Evolutionary conservation across 1,284 basidiomycete genomes (phyloP), one percentile per base, ranked within the genome.

Genomic region (Sphagnurus paluster): DNA sequence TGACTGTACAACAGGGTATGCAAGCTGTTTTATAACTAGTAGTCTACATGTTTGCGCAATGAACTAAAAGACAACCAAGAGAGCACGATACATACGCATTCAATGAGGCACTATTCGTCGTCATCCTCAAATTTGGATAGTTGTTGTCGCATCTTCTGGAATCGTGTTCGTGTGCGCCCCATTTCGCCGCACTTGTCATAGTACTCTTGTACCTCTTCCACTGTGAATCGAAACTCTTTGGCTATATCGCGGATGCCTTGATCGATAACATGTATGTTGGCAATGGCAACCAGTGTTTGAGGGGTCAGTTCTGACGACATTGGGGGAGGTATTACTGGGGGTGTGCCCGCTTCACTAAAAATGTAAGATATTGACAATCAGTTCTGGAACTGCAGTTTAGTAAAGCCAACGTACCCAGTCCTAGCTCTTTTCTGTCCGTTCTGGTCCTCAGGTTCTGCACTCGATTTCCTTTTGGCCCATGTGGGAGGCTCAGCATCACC

Each of bases 191-290:
- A 82, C 53, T 74, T 78, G 56, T 87, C 81, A 51, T 87, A 86
- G 58, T 80, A 86, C 57, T 84, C 84, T 56, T 82, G 76, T 9
- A 89, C 86, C 61, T 89, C 87, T 51, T 82, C 80, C 0, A 77
- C 59, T 1, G 84, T 85, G 61, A 89, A 89, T 39, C 80, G 71
- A 55, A 70, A 83, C 30, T 84, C 78, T 21, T 61, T 67, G 6
- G 86, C 85, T 53, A 89, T 86, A 21, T 80, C 76, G 21, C 64
- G 64, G 32, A 89, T 73, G 10, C 68, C 72, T 56, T 77, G 77
- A 52, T 87, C 84, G 23, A 87, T 72, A 33, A 84, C 76, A 60
- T 85, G 82, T 36, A 85, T 61, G 38, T 64, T 68, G n/a, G 67
- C 64, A 16, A 69, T 64, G n/a, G 61, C 62, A 16, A 66, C 52